A percentile compares a stretch with the other conserved stretches of the same genome.
phyloP scores from a whole-genome alignment of 2,329 filamentous ascomycete species.

The Colletotrichum falcatum region DNA sequence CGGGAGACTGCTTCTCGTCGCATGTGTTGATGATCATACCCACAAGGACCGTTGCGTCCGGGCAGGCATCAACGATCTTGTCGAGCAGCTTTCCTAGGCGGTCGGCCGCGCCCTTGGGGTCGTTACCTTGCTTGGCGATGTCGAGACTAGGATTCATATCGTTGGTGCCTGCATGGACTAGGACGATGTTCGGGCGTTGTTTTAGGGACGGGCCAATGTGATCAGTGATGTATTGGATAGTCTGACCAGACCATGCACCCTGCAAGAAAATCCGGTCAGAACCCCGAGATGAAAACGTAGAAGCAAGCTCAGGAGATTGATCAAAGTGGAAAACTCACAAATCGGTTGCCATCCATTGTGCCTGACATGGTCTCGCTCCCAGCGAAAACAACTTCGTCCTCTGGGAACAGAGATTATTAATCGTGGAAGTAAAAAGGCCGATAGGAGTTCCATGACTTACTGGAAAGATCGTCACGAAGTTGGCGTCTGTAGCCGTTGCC shows the following conservation, averaged over 20 bases:
- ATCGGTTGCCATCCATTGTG: slow-evolving; percentile 49
- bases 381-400: slow-evolving; percentile 48
- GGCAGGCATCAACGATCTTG: slow-evolving; percentile 46
- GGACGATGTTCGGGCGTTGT: slow-evolving; percentile 50
- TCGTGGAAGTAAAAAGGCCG: not conserved
- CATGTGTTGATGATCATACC: slow-evolving; percentile 51
- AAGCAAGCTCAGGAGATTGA: not conserved
- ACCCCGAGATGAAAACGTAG: not conserved
- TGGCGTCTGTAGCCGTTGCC: slow-evolving; percentile 50
- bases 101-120: slow-evolving; percentile 45
- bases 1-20: slow-evolving; percentile 42
- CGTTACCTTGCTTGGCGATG: slow-evolving; percentile 48
- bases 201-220: slow-evolving; percentile 48
- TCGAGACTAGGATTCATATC: slow-evolving; percentile 30
- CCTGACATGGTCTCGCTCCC: slow-evolving; percentile 45
- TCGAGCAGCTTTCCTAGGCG: slow-evolving; percentile 50
- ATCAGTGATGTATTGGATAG: slow-evolving; percentile 50
- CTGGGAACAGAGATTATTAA: not conserved
- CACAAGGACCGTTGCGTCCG: slow-evolving; percentile 50
- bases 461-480: slow-evolving; percentile 45
- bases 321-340: slow-evolving; percentile 45
- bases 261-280: slow-evolving; percentile 23
- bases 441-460: slow-evolving; percentile 41
- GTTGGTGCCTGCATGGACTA: slow-evolving; percentile 48
- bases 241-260: slow-evolving; percentile 53